phyloP scores from a whole-genome alignment of 1,284 basidiomycete species.

The Malassezia furfur region DNA sequence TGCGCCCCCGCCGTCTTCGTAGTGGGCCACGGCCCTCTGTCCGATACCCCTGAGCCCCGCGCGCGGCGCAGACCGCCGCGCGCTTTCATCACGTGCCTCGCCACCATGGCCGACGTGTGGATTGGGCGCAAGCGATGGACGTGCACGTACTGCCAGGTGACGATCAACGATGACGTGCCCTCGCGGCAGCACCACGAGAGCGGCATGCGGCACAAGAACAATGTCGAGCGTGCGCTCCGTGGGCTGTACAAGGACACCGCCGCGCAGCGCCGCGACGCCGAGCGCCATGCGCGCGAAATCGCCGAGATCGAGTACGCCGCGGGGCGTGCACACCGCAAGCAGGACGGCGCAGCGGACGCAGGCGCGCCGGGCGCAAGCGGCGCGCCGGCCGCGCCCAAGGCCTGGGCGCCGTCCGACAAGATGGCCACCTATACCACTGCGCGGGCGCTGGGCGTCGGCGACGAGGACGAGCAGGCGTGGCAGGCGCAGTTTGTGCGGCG shows the following conservation, averaged over 20 bases:
- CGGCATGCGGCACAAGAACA: slow-evolving; percentile 86
- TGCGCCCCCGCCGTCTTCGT: background rate
- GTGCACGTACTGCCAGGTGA: slow-evolving; percentile 47
- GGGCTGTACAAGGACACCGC: slow-evolving; percentile 86
- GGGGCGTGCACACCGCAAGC: slow-evolving; percentile 20
- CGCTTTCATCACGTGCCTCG: background rate
- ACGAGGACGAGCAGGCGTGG: slow-evolving; percentile 9
- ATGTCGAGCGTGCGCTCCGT: slow-evolving; percentile 79
- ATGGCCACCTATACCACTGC: slow-evolving; percentile 75
- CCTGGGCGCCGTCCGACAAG: slow-evolving; percentile 53
- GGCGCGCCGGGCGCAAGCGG: background rate
- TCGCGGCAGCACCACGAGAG: slow-evolving; percentile 86
- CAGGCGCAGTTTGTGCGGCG: slow-evolving; percentile 54
- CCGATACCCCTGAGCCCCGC: background rate
- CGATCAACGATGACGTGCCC: slow-evolving; percentile 46
- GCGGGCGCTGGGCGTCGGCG: slow-evolving; percentile 63
- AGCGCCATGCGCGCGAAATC: slow-evolving; percentile 65
- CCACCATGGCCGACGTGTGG: slow-evolving; percentile 40
- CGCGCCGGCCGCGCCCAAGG: slow-evolving; percentile 49
- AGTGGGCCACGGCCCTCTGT: background rate
- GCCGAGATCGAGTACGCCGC: slow-evolving; percentile 59
- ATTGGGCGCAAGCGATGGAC: slow-evolving; percentile 42
- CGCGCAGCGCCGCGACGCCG: slow-evolving; percentile 74
- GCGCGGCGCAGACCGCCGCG: background rate
- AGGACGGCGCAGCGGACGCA: background rate